Evolutionary conservation across 1,284 basidiomycete species (phyloP).

Genomic region (Tausonia pullulans): DNA sequence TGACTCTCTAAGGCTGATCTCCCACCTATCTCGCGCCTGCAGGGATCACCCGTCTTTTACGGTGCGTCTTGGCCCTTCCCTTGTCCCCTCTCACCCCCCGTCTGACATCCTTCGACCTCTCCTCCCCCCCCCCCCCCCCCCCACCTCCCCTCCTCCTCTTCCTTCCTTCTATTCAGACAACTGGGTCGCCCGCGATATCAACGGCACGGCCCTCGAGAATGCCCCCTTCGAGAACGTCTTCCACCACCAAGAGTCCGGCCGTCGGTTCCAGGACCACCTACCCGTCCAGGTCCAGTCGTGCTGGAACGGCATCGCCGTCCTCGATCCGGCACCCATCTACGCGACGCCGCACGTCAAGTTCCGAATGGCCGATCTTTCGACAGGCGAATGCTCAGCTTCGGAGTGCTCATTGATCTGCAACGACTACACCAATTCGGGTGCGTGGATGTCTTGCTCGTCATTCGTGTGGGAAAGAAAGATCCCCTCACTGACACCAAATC

Average conservation of each 20-base stretch:
- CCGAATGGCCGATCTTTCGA: conserved; percentile 70
- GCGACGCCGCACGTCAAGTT: conserved; percentile 74
- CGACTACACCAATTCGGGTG: conserved; percentile 29
- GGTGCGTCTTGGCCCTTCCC: conserved; percentile 29
- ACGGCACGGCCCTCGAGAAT: conserved; percentile 91
- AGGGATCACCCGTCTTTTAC: conserved; percentile 81
- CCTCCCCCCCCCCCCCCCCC: no score
- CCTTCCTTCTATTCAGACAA: neutral
- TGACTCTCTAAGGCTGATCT: neutral
- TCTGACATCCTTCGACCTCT: neutral
- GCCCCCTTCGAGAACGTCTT: conserved; percentile 88
- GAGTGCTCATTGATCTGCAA: conserved; percentile 94
- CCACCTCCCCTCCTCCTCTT: neutral
- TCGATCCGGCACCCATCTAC: conserved; percentile 85
- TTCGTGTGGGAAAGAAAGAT: neutral
- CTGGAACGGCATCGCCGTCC: conserved; percentile 89
- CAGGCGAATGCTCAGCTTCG: conserved; percentile 80
- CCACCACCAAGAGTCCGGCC: conserved; percentile 60
- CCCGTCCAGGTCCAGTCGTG: conserved; percentile 91
- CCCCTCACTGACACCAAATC: neutral
- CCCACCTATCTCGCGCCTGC: neutral
- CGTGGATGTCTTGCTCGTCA: neutral
- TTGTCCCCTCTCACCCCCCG: no score
- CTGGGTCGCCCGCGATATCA: conserved; percentile 84
- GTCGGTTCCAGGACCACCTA: conserved; percentile 76